A percentile compares a stretch with the other conserved stretches of the same genome.
Conservation (phyloP, 23 red algal genomes). For the Gracilaria gracilis region DNA sequence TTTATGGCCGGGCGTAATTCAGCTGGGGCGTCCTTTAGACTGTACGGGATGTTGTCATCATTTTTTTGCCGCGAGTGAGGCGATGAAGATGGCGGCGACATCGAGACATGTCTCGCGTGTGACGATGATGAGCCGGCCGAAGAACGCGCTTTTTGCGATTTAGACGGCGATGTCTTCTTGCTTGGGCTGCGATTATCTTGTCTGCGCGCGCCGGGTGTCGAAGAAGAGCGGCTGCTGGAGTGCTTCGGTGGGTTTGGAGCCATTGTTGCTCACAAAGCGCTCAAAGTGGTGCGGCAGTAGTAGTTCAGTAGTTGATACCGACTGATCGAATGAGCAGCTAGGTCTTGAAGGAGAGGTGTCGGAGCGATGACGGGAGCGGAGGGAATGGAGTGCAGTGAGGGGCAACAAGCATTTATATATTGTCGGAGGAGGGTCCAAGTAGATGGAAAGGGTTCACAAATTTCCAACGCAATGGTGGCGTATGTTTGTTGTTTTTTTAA, state of each 20-base stretch:
- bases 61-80: neutral
- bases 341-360: neutral
- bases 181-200: neutral
- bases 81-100: neutral
- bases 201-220: neutral
- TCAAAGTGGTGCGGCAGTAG: neutral
- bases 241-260: neutral
- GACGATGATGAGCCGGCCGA: neutral
- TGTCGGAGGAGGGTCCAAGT: neutral
- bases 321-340: neutral
- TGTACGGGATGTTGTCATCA: slow-evolving; percentile 35
- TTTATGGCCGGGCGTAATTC: slow-evolving; percentile 33
- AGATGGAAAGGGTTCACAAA: neutral
- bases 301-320: neutral
- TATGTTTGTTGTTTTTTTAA: neutral
- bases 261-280: neutral
- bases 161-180: neutral
- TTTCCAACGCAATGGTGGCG: neutral
- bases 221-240: neutral
- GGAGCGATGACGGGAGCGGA: neutral
- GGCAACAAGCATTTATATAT: neutral
- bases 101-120: neutral
- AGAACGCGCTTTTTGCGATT: neutral
- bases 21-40: slow-evolving; percentile 8
- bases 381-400: neutral